These are phyloP conservation scores for Mrakia hoshinonis DNA, from an alignment of 768 basidiomycete species.

Conservation along the genomic window DNA sequence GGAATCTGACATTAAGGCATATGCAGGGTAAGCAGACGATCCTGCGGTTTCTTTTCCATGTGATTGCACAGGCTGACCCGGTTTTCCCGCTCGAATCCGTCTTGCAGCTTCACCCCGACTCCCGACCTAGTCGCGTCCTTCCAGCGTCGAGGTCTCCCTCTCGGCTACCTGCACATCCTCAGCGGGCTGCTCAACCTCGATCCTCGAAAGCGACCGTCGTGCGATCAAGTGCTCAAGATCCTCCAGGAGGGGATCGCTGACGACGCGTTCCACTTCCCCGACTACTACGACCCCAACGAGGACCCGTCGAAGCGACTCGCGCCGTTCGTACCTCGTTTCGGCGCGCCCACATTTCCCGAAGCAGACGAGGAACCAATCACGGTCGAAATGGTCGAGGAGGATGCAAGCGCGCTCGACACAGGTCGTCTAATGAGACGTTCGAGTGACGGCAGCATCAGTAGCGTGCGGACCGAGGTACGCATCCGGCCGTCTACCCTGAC, in stretches of 20 bases:
- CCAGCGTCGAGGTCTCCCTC: constrained; percentile 62
- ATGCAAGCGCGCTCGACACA: background rate
- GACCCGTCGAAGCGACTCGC: constrained; percentile 3
- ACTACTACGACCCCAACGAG: background rate
- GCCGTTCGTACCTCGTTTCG: background rate
- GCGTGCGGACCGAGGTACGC: background rate
- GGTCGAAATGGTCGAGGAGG: background rate
- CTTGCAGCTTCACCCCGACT: constrained; percentile 49
- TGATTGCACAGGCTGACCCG: background rate
- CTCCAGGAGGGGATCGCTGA: constrained; percentile 9
- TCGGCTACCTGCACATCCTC: constrained; percentile 60
- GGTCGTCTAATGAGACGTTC: background rate
- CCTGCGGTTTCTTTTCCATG: background rate
- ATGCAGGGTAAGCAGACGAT: constrained; percentile 54
- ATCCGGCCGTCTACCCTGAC: background rate
- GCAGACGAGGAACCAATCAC: background rate
- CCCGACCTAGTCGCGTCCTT: constrained; percentile 51
- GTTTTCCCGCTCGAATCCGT: background rate
- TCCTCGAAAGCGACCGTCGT: constrained; percentile 58
- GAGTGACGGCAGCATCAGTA: background rate
- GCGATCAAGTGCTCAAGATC: constrained; percentile 52
- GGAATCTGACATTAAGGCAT: constrained; percentile 62
- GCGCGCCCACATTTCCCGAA: background rate
- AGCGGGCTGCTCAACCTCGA: constrained; percentile 59
- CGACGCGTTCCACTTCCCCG: constrained; percentile 8